Percentiles rank a stretch among this genome's conserved stretches.
Evolutionary conservation across 495 filamentous ascomycete genomes (phyloP).

Genomic region (Podospora fimiseda): DNA sequence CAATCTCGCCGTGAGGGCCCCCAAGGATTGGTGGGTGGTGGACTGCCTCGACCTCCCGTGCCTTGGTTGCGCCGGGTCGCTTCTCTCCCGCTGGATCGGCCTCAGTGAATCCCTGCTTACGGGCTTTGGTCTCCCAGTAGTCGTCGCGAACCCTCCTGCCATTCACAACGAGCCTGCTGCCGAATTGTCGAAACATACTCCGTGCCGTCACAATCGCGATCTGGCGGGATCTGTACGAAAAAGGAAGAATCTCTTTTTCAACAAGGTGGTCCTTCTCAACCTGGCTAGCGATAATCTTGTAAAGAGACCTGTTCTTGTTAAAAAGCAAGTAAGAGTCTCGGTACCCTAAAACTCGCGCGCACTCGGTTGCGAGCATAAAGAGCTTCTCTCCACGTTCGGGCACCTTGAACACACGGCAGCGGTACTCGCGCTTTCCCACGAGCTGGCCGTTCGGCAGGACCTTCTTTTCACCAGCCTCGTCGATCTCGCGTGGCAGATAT

Average conservation of each 20-base stretch:
- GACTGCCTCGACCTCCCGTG: slow-evolving; percentile 64
- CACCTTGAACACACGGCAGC: slow-evolving; percentile 88
- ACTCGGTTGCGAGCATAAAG: slow-evolving; percentile 98
- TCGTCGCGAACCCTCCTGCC: slow-evolving; percentile 92
- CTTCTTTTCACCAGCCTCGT: slow-evolving; percentile 91
- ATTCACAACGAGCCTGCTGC: slow-evolving; percentile 85
- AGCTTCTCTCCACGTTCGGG: slow-evolving; percentile 85
- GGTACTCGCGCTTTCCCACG: slow-evolving; percentile 77
- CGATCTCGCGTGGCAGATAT: slow-evolving; percentile 89
- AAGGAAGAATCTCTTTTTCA: slow-evolving; percentile 87
- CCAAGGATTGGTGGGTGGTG: slow-evolving; percentile 42
- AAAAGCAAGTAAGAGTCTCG: slow-evolving; percentile 96
- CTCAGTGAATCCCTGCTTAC: slow-evolving; percentile 97
- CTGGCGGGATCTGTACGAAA: slow-evolving; percentile 95
- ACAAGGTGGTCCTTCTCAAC: slow-evolving; percentile 96
- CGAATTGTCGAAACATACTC: slow-evolving; percentile 99
- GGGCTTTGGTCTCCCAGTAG: slow-evolving; percentile 96
- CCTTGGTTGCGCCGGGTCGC: slow-evolving; percentile 83
- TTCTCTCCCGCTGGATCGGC: slow-evolving; percentile 96
- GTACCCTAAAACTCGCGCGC: slow-evolving; percentile 88
- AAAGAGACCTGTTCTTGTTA: slow-evolving; percentile 97
- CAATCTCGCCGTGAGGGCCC: slow-evolving; percentile 67
- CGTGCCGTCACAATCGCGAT: slow-evolving; percentile 98
- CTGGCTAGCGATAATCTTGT: slow-evolving; percentile 97
- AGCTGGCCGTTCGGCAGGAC: slow-evolving; percentile 76